Percentiles rank a stretch among this genome's conserved stretches.
These are phyloP conservation scores for Rhizomucor pusillus DNA, from an alignment of 371 early-diverging fungal genomes.

Conservation along the genomic window DNA sequence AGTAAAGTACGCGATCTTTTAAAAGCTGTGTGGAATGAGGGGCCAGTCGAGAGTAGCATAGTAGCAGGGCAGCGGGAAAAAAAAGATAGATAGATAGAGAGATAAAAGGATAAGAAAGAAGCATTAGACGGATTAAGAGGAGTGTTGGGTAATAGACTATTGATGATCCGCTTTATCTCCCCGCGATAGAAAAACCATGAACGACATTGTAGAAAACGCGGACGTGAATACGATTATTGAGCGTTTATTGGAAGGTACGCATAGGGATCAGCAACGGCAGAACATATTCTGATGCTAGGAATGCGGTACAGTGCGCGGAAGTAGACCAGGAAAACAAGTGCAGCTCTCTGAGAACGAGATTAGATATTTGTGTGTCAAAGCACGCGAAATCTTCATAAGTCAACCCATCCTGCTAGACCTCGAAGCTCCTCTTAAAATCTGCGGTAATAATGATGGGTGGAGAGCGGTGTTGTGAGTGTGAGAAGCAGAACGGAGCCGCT, in stretches of 20 bases:
- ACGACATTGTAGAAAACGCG: slow-evolving; percentile 15
- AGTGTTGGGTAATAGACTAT: neutral
- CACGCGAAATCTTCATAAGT: slow-evolving; percentile 88
- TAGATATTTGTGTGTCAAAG: slow-evolving; percentile 77
- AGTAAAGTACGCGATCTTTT: neutral
- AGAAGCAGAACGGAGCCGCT: neutral
- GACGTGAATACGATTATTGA: slow-evolving; percentile 21
- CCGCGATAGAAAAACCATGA: slow-evolving; percentile 3
- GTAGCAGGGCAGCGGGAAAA: too few species aligned
- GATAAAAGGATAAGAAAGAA: too few species aligned
- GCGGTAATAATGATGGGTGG: slow-evolving; percentile 65
- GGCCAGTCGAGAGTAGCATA: too few species aligned
- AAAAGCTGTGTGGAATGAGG: neutral
- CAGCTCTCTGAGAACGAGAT: slow-evolving; percentile 86
- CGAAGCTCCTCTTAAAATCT: slow-evolving; percentile 96
- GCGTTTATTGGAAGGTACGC: slow-evolving; percentile 26
- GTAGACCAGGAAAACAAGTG: slow-evolving; percentile 88
- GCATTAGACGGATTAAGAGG: too few species aligned
- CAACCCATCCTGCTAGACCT: slow-evolving; percentile 96
- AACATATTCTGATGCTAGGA: neutral
- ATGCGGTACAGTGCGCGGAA: slow-evolving; percentile 75
- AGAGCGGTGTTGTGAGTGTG: slow-evolving; percentile 49
- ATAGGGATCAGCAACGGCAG: neutral
- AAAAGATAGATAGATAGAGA: too few species aligned
- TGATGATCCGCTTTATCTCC: neutral